Evolutionary conservation across 768 basidiomycete species (phyloP), one percentile per base, ranked within the genome.

Genomic region (Hygrophorus pudorinus): DNA sequence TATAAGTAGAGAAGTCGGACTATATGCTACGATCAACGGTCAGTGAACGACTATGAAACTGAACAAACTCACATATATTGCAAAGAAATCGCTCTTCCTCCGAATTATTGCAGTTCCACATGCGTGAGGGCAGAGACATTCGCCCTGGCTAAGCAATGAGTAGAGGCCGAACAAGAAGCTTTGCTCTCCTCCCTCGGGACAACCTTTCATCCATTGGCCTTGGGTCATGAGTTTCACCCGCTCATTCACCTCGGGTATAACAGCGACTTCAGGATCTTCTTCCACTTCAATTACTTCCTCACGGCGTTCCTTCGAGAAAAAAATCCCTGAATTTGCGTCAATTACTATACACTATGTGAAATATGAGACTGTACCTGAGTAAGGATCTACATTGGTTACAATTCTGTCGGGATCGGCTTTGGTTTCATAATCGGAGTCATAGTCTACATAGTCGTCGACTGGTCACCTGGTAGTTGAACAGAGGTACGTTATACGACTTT

Each of bases 151-250:
- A 41, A 93, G 70, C 51, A 84, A 73, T 38, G 79, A 75, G 60
- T 91, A 93, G 24, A 91, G 73, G 50, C 79, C 75, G 64, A 96
- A 96, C 41, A 96, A 67, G 64, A 85, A 85, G 47, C 78, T 78
- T 57, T 96, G 91, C 60, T 96, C 91, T 55, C 82, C 80, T 41
- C 86, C 88, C 60, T 94, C 91, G 0, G 92, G 91, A 62, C 92
- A 96, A 14, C 92, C 92, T 59, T 86, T 88, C 92, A 96, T 96
- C 90, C 90, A 96, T 57, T 92, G 81, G 20, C 87, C 88, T 61
- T 88, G 85, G 16, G 81, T 81, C 75, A 94, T 79, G 32, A 92
- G 64, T 51, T 76, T 76, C 27, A 79, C 69, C 13, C 62, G 61
- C 45, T 77, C 73, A 32, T 60, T 62, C 6, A 57, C 51, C 45